phyloP scores from a whole-genome alignment of 2,329 filamentous ascomycete genomes.

The Sarocladiaceae sp. region DNA sequence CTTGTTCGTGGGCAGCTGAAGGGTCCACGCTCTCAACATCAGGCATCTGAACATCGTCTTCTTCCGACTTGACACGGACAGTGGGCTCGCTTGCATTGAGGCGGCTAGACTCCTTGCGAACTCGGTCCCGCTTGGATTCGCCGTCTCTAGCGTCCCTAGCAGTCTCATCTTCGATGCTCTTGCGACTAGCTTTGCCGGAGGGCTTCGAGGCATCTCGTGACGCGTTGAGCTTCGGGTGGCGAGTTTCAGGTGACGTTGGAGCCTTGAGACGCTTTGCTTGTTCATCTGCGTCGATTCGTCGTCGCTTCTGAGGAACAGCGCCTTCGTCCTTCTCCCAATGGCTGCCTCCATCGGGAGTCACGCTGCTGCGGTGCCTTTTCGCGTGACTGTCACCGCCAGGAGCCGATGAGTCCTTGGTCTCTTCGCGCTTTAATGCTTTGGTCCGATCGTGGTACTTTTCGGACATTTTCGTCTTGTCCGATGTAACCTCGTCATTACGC shows the following conservation, averaged over 20 bases:
- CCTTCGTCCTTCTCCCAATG: constrained; percentile 45
- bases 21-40: constrained; percentile 33
- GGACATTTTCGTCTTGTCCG: constrained; percentile 40
- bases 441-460: constrained; percentile 55
- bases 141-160: not conserved
- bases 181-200: constrained; percentile 4
- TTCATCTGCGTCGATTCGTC: constrained; percentile 48
- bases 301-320: constrained; percentile 47
- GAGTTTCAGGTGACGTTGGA: constrained; percentile 34
- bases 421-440: constrained; percentile 55
- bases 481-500: constrained; percentile 36
- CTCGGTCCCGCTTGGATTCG: constrained; percentile 28
- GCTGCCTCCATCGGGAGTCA: constrained; percentile 49
- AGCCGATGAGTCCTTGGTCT: constrained; percentile 49
- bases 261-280: constrained; percentile 43
- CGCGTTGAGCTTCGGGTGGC: constrained; percentile 17
- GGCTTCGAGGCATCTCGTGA: constrained; percentile 29
- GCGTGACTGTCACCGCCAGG: constrained; percentile 43
- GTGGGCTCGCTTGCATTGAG: constrained; percentile 36
- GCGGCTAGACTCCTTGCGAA: constrained; percentile 37
- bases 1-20: constrained; percentile 28
- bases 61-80: constrained; percentile 53
- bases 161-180: constrained; percentile 36
- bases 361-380: constrained; percentile 55
- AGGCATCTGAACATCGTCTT: constrained; percentile 49